A percentile compares a stretch with the other conserved stretches of the same genome.
Conservation (phyloP, 345 rosid species). For the Reutealis trisperma region DNA sequence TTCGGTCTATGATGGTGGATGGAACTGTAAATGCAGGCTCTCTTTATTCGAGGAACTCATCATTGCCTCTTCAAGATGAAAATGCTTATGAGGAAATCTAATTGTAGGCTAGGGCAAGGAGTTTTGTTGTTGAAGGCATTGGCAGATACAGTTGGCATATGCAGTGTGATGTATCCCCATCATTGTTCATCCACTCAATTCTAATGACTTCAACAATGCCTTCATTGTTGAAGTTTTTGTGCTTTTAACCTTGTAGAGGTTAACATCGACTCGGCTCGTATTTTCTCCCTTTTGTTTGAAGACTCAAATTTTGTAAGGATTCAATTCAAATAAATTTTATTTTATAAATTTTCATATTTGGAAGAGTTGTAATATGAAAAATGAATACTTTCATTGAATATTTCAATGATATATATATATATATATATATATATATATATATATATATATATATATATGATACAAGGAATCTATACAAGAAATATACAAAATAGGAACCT, state of each 20-base stretch:
- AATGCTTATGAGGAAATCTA: slow-evolving; percentile 45
- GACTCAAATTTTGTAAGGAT: no score
- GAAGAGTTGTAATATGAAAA: no score
- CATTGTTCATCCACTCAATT: background rate
- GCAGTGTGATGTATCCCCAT: background rate
- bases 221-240: background rate
- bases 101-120: slow-evolving; percentile 5
- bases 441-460: no score
- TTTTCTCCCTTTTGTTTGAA: no score
- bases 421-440: no score
- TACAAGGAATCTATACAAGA: no score
- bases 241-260: background rate
- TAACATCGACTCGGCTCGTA: no score
- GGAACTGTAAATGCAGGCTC: slow-evolving; percentile 48
- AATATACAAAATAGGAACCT: no score
- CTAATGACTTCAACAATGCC: background rate
- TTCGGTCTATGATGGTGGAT: slow-evolving; percentile 57
- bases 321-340: no score
- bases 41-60: slow-evolving; percentile 33
- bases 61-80: slow-evolving; percentile 43
- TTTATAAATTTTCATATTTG: no score
- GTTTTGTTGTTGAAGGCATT: background rate
- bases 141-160: background rate
- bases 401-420: no score
- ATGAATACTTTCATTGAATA: no score